Evolutionary conservation across 2,329 filamentous ascomycete species (phyloP).

Genomic region (Alternaria sp.): DNA sequence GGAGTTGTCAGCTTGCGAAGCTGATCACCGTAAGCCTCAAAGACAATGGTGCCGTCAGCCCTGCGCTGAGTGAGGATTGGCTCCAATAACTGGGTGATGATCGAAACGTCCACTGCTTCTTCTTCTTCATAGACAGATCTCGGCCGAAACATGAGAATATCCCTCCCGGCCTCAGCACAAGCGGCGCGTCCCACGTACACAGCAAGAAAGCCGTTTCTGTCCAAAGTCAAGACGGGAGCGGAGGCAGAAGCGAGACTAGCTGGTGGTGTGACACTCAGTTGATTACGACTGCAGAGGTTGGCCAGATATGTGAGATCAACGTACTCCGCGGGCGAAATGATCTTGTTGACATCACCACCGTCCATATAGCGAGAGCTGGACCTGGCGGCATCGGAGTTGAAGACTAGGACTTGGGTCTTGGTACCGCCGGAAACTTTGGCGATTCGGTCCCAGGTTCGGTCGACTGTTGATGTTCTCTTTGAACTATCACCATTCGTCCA

Average conservation of each 20-base stretch:
- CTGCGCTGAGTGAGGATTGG: conserved; percentile 41
- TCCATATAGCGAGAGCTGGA: not conserved
- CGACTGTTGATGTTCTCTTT: too few relatives aligned
- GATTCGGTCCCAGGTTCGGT: not conserved
- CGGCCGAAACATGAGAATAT: conserved; percentile 45
- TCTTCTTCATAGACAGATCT: conserved; percentile 26
- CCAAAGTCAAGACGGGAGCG: conserved; percentile 44
- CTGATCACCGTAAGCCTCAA: conserved; percentile 42
- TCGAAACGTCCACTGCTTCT: conserved; percentile 41
- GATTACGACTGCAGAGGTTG: conserved; percentile 36
- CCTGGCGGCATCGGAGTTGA: not conserved
- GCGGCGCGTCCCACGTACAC: conserved; percentile 46
- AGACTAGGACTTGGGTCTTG: not conserved
- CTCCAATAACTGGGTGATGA: conserved; percentile 44
- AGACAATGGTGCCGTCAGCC: conserved; percentile 40
- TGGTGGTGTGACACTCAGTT: conserved; percentile 38
- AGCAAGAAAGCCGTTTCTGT: conserved; percentile 40
- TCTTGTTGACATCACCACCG: not conserved
- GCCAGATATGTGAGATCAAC: not conserved
- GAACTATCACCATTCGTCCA: not conserved
- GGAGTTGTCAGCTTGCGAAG: conserved; percentile 35
- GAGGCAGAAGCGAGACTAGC: conserved; percentile 34
- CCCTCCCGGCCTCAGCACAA: conserved; percentile 40
- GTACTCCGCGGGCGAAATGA: not conserved
- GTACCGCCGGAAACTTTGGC: not conserved